Evolutionary conservation across 2,329 filamentous ascomycete genomes (phyloP).

Genomic region (Trematosphaeria pertusa): DNA sequence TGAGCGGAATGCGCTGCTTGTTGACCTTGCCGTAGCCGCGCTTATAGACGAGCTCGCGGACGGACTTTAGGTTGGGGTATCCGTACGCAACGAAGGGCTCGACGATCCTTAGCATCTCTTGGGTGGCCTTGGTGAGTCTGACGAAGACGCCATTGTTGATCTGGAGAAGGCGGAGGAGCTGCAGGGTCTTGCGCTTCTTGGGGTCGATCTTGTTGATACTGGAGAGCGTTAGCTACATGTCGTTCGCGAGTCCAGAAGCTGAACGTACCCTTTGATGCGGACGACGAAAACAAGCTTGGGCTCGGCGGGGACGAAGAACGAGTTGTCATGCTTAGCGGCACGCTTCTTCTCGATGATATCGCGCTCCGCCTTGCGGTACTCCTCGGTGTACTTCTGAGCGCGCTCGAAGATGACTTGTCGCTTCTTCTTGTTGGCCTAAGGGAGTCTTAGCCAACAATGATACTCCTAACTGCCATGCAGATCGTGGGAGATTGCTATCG

Average conservation of each 20-base stretch:
- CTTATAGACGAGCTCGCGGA: constrained; percentile 98
- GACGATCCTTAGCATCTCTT: constrained; percentile 94
- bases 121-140: constrained; percentile 96
- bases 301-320: constrained; percentile 94
- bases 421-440: constrained; percentile 98
- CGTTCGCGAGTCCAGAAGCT: background rate
- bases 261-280: constrained; percentile 91
- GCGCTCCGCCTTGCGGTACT: constrained; percentile 95
- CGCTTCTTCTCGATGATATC: constrained; percentile 97
- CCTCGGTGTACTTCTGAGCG: constrained; percentile 99
- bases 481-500: constrained; percentile 63
- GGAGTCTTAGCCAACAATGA: constrained; percentile 50
- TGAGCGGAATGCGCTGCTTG: constrained; percentile 96
- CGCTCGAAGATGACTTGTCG: constrained; percentile 99
- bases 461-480: constrained; percentile 46
- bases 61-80: constrained; percentile 98
- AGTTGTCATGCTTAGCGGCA: constrained; percentile 88
- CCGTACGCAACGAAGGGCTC: constrained; percentile 99
- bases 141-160: constrained; percentile 99
- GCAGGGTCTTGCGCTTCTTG: constrained; percentile 99
- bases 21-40: constrained; percentile 98
- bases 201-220: constrained; percentile 99
- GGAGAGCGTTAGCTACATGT: constrained; percentile 14
- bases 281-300: constrained; percentile 97
- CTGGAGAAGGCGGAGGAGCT: constrained; percentile 99